Evolutionary conservation across 805 yeast genomes (phyloP).

Genomic region (Candida vaughaniae): DNA sequence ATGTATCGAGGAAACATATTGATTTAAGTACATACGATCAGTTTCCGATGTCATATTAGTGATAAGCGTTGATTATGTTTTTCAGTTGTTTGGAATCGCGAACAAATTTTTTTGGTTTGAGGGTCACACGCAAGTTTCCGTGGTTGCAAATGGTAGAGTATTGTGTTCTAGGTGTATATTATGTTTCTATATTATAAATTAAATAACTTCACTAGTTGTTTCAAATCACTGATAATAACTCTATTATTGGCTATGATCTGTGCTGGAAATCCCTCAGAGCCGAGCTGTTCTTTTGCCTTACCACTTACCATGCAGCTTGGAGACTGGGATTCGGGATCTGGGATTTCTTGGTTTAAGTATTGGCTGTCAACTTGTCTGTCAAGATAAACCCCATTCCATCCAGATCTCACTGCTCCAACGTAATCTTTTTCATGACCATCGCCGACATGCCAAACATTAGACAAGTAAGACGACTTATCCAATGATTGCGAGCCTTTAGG

Average conservation of each 20-base stretch:
- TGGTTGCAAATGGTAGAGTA: no score
- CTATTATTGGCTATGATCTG: constrained; percentile 33
- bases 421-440: constrained; percentile 59
- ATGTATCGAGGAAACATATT: no score
- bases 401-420: constrained; percentile 50
- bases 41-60: constrained; percentile 2
- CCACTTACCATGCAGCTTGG: constrained; percentile 14
- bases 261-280: constrained; percentile 8
- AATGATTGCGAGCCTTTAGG: constrained; percentile 9
- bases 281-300: constrained; percentile 5
- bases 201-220: constrained; percentile 18
- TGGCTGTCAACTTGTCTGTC: constrained; percentile 38
- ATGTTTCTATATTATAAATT: neutral
- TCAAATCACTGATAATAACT: constrained; percentile 23
- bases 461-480: constrained; percentile 15
- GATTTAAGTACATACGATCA: constrained; percentile 7
- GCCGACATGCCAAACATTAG: constrained; percentile 62
- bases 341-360: constrained; percentile 13
- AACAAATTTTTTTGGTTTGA: constrained; percentile 1
- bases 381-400: constrained; percentile 60
- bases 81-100: neutral
- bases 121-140: neutral
- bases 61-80: neutral
- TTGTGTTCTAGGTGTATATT: no score
- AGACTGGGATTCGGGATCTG: constrained; percentile 12